Percentiles rank a stretch among this genome's conserved stretches.
These are phyloP conservation scores for Zygosaccharomyces gambellarensis DNA, from an alignment of 805 yeast genomes.

Conservation along the genomic window DNA sequence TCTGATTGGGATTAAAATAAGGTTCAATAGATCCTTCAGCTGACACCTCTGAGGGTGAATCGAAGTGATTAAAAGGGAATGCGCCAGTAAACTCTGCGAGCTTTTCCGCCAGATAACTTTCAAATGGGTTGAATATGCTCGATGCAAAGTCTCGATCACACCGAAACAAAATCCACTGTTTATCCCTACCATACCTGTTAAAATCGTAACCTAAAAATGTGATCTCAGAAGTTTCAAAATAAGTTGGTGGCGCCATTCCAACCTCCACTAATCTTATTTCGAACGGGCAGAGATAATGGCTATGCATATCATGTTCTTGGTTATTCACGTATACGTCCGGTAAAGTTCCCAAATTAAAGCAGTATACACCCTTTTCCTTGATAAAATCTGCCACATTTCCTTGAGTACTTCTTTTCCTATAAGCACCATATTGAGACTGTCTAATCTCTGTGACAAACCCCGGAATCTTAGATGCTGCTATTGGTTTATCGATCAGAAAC, in stretches of 20 bases:
- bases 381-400: constrained; percentile 20
- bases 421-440: constrained; percentile 10
- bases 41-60: background rate
- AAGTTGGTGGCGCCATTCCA: constrained; percentile 22
- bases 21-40: background rate
- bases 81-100: constrained; percentile 10
- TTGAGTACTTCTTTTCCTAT: constrained; percentile 13
- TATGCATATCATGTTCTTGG: constrained; percentile 1
- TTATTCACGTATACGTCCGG: constrained; percentile 7
- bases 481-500: constrained; percentile 16
- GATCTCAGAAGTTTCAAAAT: constrained; percentile 27
- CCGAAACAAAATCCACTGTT: constrained; percentile 20
- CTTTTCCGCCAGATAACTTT: constrained; percentile 6
- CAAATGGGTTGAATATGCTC: constrained; percentile 14
- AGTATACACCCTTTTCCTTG: constrained; percentile 20
- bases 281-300: constrained; percentile 19
- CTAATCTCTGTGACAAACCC: constrained; percentile 17
- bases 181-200: constrained; percentile 7
- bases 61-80: constrained; percentile 2
- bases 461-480: constrained; percentile 12
- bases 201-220: constrained; percentile 25
- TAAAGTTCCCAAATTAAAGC: constrained; percentile 19
- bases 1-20: constrained; percentile 6
- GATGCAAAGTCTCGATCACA: constrained; percentile 7
- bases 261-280: constrained; percentile 19